These are phyloP conservation scores for Fraxinus albicans DNA, from an alignment of 305 asterid genomes.

Conservation along the genomic window DNA sequence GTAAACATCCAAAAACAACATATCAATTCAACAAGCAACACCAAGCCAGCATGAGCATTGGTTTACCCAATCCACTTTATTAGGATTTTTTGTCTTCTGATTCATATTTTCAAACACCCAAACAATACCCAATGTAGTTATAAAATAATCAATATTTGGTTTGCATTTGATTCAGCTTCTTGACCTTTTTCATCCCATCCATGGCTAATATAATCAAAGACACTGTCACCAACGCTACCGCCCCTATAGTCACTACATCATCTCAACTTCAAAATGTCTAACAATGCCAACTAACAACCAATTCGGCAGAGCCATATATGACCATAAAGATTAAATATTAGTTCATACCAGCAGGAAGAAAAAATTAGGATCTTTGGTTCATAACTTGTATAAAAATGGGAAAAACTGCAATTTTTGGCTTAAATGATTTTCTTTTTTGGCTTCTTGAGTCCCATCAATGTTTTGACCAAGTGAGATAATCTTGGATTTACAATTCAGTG, in stretches of 20 bases:
- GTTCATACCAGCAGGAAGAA: background rate
- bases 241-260: background rate
- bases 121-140: background rate
- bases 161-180: background rate
- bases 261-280: background rate
- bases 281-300: background rate
- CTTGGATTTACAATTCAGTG: background rate
- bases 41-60: background rate
- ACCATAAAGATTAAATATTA: background rate
- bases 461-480: background rate
- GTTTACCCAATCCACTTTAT: background rate
- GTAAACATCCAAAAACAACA: background rate
- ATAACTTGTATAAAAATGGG: background rate
- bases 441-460: background rate
- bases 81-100: background rate
- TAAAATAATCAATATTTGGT: background rate
- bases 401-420: background rate
- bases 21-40: background rate
- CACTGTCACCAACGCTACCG: background rate
- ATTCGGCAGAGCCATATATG: background rate
- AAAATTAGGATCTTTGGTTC: background rate
- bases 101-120: background rate
- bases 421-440: background rate
- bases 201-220: background rate
- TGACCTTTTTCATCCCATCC: background rate